phyloP scores from a whole-genome alignment of 306 rosid genomes.

The Cucurbita ficifolia region DNA sequence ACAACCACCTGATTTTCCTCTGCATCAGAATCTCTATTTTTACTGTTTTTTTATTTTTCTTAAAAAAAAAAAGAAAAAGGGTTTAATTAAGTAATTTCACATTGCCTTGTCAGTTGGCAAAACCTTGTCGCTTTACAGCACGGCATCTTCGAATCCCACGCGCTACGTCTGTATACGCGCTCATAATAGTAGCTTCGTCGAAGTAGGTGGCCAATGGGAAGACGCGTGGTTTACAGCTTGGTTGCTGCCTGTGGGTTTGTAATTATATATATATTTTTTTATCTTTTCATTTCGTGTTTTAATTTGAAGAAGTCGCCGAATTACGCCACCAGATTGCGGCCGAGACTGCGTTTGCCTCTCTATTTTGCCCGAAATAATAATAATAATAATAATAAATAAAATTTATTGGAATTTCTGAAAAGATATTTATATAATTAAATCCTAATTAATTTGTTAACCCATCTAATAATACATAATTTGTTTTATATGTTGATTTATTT shows the following conservation, averaged over 20 bases:
- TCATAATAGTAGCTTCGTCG: not conserved
- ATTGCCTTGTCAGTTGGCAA: slow-evolving; percentile 19
- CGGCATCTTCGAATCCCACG: slow-evolving; percentile 1
- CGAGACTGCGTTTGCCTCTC: not conserved
- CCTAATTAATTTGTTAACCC: not conserved
- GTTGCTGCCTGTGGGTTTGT: not conserved
- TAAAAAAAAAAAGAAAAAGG: not conserved
- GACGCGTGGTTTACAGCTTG: not conserved
- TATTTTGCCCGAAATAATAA: not conserved
- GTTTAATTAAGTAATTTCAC: slow-evolving; percentile 1
- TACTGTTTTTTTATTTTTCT: not conserved
- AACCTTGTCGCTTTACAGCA: slow-evolving; percentile 28
- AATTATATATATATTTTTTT: not conserved
- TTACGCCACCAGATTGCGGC: slow-evolving; percentile 5
- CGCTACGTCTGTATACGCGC: not conserved
- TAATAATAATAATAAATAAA: not conserved
- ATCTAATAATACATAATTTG: no score
- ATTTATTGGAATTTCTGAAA: not conserved
- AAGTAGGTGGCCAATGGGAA: not conserved
- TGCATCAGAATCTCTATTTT: slow-evolving; percentile 1
- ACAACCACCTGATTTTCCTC: slow-evolving; percentile 2
- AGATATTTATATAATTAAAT: not conserved
- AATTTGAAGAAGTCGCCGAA: not conserved
- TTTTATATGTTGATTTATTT: no score
- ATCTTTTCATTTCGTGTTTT: not conserved